These are phyloP conservation scores for Crassisporium funariophilum DNA, from an alignment of 768 basidiomycete species.

Conservation along the genomic window DNA sequence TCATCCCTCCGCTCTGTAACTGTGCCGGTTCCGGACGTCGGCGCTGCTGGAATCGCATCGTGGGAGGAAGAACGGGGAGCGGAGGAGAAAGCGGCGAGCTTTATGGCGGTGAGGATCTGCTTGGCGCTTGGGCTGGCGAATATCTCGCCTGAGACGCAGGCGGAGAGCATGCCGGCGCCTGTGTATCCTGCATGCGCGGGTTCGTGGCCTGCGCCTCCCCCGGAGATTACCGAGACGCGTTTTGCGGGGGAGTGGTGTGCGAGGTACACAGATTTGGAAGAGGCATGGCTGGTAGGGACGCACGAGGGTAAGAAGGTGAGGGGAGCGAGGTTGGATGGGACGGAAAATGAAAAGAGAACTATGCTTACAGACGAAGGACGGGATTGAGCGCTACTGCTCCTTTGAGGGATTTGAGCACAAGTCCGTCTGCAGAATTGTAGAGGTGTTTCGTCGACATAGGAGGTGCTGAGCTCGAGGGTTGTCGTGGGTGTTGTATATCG, in stretches of 20 bases:
- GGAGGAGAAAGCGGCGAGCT: slow-evolving; percentile 41
- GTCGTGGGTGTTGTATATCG: too few species aligned
- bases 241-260: slow-evolving; percentile 18
- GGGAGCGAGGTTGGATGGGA: too few species aligned
- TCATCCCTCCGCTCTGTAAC: slow-evolving; percentile 9
- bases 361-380: slow-evolving; percentile 37
- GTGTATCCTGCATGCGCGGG: slow-evolving; percentile 61
- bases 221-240: slow-evolving; percentile 45
- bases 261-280: slow-evolving; percentile 39
- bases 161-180: slow-evolving; percentile 56
- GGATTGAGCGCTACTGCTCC: slow-evolving; percentile 46
- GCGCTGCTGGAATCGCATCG: too few species aligned
- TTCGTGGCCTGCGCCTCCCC: slow-evolving; percentile 61
- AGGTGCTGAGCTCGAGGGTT: too few species aligned
- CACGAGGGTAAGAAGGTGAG: background rate
- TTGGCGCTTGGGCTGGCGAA: slow-evolving; percentile 66
- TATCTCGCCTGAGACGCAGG: slow-evolving; percentile 61
- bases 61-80: background rate
- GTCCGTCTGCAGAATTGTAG: slow-evolving; percentile 40
- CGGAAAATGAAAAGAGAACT: too few species aligned
- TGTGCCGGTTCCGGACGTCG: too few species aligned
- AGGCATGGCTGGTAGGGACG: slow-evolving; percentile 30
- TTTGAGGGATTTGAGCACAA: slow-evolving; percentile 44
- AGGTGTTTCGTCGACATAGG: slow-evolving; percentile 46
- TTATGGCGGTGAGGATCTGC: slow-evolving; percentile 52